Evolutionary conservation across 176 grass and related monocot species (phyloP).

Genomic region (Cocos nucifera): DNA sequence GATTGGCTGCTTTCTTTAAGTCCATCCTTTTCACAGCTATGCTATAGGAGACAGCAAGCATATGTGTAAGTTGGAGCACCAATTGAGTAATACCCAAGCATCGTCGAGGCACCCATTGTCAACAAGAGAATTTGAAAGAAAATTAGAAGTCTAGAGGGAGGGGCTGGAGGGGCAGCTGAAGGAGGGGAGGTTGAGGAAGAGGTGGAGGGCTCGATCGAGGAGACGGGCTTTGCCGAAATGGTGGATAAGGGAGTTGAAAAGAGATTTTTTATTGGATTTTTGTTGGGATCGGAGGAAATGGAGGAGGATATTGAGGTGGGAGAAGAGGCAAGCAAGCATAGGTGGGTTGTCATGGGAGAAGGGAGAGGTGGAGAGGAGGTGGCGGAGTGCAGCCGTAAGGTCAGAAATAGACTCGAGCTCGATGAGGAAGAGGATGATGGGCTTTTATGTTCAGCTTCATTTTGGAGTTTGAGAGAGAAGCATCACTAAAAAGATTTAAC

Average conservation of each 20-base stretch:
- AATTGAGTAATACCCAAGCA: constrained; percentile 31
- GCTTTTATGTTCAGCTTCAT: neutral
- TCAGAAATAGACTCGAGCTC: constrained; percentile 59
- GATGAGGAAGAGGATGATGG: constrained; percentile 31
- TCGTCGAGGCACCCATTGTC: constrained; percentile 33
- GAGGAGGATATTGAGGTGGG: constrained; percentile 42
- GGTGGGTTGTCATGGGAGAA: constrained; percentile 43
- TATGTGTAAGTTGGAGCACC: constrained; percentile 37
- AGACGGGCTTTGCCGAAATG: constrained; percentile 33
- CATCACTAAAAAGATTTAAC: too few species aligned
- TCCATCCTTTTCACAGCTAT: constrained; percentile 20
- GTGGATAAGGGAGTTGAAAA: constrained; percentile 49
- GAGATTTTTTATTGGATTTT: constrained; percentile 35
- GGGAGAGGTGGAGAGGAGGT: constrained; percentile 31
- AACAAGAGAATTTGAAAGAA: constrained; percentile 41
- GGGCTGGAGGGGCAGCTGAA: constrained; percentile 42
- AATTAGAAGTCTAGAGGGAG: constrained; percentile 43
- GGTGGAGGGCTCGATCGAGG: constrained; percentile 30
- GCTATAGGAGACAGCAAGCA: too few species aligned
- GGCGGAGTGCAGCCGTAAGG: constrained; percentile 26
- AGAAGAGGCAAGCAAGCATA: constrained; percentile 40
- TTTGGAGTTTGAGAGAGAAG: too few species aligned
- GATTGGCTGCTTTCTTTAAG: constrained; percentile 21
- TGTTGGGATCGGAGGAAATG: constrained; percentile 29
- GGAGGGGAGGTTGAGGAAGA: constrained; percentile 49